Evolutionary conservation across 306 rosid species (phyloP).

Genomic region (Notholithocarpus densiflorus): DNA sequence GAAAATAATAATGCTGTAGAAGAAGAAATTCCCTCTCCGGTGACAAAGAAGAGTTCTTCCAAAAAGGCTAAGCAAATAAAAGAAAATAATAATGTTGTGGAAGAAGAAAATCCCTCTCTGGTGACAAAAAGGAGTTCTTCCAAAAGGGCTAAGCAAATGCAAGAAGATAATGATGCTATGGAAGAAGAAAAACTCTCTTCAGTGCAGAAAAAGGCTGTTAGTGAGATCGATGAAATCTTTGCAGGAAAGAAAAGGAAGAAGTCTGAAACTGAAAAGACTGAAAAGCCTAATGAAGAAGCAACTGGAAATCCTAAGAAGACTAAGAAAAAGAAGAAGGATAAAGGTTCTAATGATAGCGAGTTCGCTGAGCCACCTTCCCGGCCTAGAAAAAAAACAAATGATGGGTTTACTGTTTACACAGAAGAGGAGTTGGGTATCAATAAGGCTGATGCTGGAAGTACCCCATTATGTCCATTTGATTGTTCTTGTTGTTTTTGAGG

Average conservation of each 20-base stretch:
- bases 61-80: not conserved
- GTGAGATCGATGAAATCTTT: constrained; percentile 77
- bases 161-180: constrained; percentile 13
- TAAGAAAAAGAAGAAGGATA: constrained; percentile 37
- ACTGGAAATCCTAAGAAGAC: constrained; percentile 21
- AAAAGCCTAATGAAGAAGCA: constrained; percentile 22
- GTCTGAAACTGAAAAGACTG: constrained; percentile 3
- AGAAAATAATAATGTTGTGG: constrained; percentile 18
- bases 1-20: constrained; percentile 23
- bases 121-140: not conserved
- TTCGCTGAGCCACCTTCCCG: constrained; percentile 33
- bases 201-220: constrained; percentile 22
- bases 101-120: constrained; percentile 39
- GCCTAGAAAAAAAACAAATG: constrained; percentile 47
- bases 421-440: constrained; percentile 67
- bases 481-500: constrained; percentile 80
- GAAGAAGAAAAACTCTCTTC: constrained; percentile 39
- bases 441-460: constrained; percentile 63
- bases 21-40: constrained; percentile 37
- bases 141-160: not conserved
- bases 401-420: constrained; percentile 56
- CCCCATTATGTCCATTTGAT: constrained; percentile 83
- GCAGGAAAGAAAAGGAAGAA: constrained; percentile 64
- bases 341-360: constrained; percentile 21
- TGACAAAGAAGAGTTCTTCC: not conserved